Conservation (phyloP, 306 rosid genomes). For the Lotus japonicus region DNA sequence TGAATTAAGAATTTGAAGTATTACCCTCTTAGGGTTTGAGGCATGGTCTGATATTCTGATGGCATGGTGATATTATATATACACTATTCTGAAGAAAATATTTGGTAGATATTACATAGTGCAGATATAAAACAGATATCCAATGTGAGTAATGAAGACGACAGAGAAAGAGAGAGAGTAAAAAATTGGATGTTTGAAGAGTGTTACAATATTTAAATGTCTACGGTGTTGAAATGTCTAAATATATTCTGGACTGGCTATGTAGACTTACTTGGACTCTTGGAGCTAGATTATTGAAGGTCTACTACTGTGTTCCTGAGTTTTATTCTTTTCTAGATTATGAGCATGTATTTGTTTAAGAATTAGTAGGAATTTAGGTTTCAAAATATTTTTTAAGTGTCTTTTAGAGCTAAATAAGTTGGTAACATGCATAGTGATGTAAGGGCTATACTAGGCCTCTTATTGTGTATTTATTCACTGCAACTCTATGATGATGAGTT, state of each 20-base stretch:
- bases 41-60: not conserved
- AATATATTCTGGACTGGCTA: conserved; percentile 26
- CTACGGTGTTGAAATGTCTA: too few species aligned
- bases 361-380: not conserved
- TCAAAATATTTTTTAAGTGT: not conserved
- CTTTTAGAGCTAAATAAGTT: conserved; percentile 31
- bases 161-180: too few species aligned
- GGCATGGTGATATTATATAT: conserved; percentile 28
- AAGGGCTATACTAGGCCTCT: conserved; percentile 31
- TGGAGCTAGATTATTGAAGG: conserved; percentile 23
- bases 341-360: not conserved
- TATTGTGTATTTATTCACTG: conserved; percentile 24
- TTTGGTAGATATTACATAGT: too few species aligned
- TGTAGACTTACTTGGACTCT: conserved; percentile 36
- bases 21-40: conserved; percentile 38
- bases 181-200: too few species aligned
- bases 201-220: too few species aligned
- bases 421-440: conserved; percentile 32
- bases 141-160: too few species aligned
- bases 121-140: too few species aligned
- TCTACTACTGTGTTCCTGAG: conserved; percentile 16
- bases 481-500: conserved; percentile 1
- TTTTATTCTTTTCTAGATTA: not conserved
- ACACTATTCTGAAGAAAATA: not conserved
- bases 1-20: conserved; percentile 26